Evolutionary conservation across 495 filamentous ascomycete species (phyloP).

Genomic region (Trichoderma parareesei): DNA sequence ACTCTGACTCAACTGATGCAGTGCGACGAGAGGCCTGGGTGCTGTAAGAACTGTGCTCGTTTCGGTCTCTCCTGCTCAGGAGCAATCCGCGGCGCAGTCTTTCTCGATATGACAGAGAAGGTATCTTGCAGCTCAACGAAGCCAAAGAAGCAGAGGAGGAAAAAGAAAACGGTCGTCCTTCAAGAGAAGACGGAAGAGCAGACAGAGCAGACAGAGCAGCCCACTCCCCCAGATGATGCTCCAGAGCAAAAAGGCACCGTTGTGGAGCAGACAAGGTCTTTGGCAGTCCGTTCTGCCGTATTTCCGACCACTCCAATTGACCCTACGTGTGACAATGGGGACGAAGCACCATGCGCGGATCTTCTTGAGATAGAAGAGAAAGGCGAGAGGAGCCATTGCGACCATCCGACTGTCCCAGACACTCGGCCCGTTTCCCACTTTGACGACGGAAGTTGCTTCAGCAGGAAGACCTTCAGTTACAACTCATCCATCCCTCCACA

Average conservation of each 20-base stretch:
- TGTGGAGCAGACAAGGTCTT: not conserved
- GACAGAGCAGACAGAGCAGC: not conserved
- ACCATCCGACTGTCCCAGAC: not conserved
- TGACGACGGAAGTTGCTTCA: not conserved
- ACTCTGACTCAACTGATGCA: not conserved
- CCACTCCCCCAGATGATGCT: not conserved
- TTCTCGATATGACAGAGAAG: constrained; percentile 1
- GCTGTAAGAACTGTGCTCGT: not conserved
- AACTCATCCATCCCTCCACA: not conserved
- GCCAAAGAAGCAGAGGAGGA: not conserved
- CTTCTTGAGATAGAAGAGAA: not conserved
- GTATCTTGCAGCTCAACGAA: not conserved
- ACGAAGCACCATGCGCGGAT: no score
- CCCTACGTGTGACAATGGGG: no score
- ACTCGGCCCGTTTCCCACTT: not conserved
- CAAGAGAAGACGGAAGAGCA: not conserved
- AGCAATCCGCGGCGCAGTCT: not conserved
- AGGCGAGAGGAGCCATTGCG: not conserved
- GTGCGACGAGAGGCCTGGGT: constrained; percentile 1
- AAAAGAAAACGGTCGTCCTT: not conserved
- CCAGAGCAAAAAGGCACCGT: not conserved
- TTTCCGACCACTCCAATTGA: no score
- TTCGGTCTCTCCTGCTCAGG: not conserved
- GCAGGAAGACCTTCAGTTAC: not conserved
- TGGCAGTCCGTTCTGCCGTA: no score